These are phyloP conservation scores for Penicillium simplicissimum DNA, from an alignment of 495 filamentous ascomycete genomes.

Conservation along the genomic window DNA sequence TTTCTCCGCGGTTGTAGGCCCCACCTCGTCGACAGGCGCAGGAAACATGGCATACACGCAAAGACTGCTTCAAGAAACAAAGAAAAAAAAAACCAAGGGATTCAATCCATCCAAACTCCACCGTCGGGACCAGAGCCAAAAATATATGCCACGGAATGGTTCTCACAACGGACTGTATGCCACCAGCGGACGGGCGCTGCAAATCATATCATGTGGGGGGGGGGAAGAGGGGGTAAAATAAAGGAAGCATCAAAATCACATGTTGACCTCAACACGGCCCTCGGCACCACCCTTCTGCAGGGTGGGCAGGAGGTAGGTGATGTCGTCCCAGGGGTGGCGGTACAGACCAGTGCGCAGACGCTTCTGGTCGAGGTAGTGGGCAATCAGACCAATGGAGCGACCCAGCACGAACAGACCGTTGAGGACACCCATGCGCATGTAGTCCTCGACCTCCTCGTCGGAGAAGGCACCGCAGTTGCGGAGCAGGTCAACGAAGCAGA, in stretches of 20 bases:
- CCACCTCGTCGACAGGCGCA: constrained; percentile 30
- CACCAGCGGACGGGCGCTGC: constrained; percentile 36
- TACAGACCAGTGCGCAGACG: constrained; percentile 95
- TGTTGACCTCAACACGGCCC: constrained; percentile 85
- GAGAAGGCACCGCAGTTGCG: constrained; percentile 96
- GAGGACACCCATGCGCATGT: constrained; percentile 86
- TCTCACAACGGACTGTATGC: constrained; percentile 38
- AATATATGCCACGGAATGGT: constrained; percentile 9
- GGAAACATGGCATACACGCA: constrained; percentile 34
- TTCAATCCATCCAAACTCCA: constrained; percentile 48
- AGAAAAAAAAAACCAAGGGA: constrained; percentile 36
- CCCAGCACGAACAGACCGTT: constrained; percentile 99
- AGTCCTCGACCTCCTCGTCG: constrained; percentile 56
- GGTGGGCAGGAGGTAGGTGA: constrained; percentile 91
- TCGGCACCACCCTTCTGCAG: constrained; percentile 75
- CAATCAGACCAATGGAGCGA: constrained; percentile 95
- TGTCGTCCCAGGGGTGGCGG: constrained; percentile 98
- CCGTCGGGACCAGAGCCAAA: constrained; percentile 28
- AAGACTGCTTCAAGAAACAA: constrained; percentile 37
- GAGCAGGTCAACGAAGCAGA: constrained; percentile 97
- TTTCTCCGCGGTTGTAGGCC: constrained; percentile 37
- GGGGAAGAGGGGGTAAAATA: neutral
- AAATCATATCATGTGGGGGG: constrained; percentile 23
- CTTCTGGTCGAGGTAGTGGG: constrained; percentile 99
- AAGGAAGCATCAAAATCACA: constrained; percentile 49